A percentile compares a stretch with the other conserved stretches of the same genome.
Evolutionary conservation across 768 basidiomycete genomes (phyloP).

Genomic region (Boletus sp.): DNA sequence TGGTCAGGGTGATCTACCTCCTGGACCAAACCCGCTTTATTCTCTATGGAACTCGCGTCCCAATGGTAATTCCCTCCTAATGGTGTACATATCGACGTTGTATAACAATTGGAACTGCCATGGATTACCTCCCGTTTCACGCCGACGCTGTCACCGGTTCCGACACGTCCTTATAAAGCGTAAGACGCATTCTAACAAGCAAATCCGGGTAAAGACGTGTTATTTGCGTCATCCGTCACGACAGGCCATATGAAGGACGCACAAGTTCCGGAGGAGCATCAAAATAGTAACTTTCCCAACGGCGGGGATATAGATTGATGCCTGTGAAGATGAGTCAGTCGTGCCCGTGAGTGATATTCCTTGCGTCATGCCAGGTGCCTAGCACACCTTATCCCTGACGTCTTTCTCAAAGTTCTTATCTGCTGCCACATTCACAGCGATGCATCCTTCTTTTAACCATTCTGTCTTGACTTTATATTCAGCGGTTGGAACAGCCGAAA

Average conservation of each 20-base stretch:
- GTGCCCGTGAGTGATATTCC: slow-evolving; percentile 10
- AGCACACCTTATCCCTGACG: slow-evolving; percentile 80
- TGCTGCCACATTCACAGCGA: slow-evolving; percentile 89
- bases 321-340: slow-evolving; percentile 37
- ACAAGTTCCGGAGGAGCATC: slow-evolving; percentile 97
- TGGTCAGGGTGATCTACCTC: slow-evolving; percentile 9
- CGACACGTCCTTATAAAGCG: slow-evolving; percentile 21
- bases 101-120: slow-evolving; percentile 21
- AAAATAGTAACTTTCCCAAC: slow-evolving; percentile 98
- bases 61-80: slow-evolving; percentile 30
- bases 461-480: slow-evolving; percentile 87
- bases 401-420: slow-evolving; percentile 97
- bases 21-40: slow-evolving; percentile 10
- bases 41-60: slow-evolving; percentile 17
- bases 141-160: neutral
- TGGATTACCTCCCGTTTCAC: slow-evolving; percentile 13
- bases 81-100: slow-evolving; percentile 34
- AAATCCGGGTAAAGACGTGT: neutral
- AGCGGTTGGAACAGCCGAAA: slow-evolving; percentile 86
- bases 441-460: slow-evolving; percentile 89
- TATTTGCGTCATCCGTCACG: slow-evolving; percentile 3
- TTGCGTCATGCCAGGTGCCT: neutral
- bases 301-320: slow-evolving; percentile 89
- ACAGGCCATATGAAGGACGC: slow-evolving; percentile 31
- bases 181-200: slow-evolving; percentile 27